Evolutionary conservation across 306 rosid species (phyloP).

Genomic region (Begonia peltatifolia): DNA sequence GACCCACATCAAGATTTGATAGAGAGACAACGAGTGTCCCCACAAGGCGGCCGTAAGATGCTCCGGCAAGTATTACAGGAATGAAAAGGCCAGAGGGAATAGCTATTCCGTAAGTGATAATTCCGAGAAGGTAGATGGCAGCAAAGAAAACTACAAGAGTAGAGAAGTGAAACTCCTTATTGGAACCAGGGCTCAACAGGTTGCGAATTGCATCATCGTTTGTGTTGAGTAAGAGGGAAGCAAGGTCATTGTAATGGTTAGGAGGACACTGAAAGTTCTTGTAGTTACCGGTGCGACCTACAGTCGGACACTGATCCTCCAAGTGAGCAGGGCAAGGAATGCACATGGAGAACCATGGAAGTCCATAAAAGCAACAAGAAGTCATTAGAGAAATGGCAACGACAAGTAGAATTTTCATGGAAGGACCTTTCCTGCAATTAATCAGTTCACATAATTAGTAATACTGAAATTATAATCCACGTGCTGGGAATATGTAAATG

Average conservation of each 20-base stretch:
- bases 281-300: constrained; percentile 49
- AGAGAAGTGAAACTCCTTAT: constrained; percentile 42
- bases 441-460: background rate
- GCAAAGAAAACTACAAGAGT: constrained; percentile 54
- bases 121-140: constrained; percentile 46
- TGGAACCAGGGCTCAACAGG: constrained; percentile 37
- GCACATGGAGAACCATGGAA: constrained; percentile 67
- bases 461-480: no score
- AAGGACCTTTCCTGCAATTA: constrained; percentile 62
- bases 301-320: constrained; percentile 45
- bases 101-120: constrained; percentile 74
- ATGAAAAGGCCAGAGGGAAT: constrained; percentile 85
- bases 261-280: constrained; percentile 63
- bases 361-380: constrained; percentile 43
- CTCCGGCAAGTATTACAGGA: constrained; percentile 79
- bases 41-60: constrained; percentile 66
- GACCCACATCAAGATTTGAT: constrained; percentile 41
- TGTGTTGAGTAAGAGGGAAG: constrained; percentile 69
- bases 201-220: constrained; percentile 74
- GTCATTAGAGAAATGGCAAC: constrained; percentile 45
- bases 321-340: constrained; percentile 49
- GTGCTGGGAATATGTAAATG: no score
- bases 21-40: constrained; percentile 40
- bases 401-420: constrained; percentile 42
- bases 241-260: constrained; percentile 69